Evolutionary conservation across 1,139 yeast genomes (phyloP).

Genomic region (Blastobotrys elegans): DNA sequence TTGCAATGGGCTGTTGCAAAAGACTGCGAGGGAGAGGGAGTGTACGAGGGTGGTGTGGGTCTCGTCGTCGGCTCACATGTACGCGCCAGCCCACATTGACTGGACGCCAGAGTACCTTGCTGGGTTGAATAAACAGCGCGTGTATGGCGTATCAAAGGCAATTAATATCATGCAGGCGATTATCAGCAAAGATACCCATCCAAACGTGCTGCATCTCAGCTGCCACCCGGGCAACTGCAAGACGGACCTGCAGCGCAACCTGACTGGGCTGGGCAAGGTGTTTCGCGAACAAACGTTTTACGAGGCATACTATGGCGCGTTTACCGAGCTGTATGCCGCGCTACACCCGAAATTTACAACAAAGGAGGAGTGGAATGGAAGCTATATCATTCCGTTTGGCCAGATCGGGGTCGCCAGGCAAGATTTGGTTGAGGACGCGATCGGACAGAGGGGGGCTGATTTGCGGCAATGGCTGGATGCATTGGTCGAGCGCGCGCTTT

Average conservation of each 20-base stretch:
- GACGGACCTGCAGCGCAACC: conserved; percentile 39
- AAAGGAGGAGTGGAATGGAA: conserved; percentile 24
- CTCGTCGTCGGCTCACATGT: conserved; percentile 26
- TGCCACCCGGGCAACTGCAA: conserved; percentile 45
- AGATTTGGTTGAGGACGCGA: conserved; percentile 31
- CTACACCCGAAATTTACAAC: conserved; percentile 38
- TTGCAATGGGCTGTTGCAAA: conserved; percentile 41
- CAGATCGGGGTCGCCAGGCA: conserved; percentile 28
- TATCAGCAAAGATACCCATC: conserved; percentile 27
- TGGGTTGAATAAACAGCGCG: neutral
- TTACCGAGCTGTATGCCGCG: conserved; percentile 42
- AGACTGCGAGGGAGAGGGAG: conserved; percentile 22
- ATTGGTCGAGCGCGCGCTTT: no score
- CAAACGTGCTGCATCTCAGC: conserved; percentile 32
- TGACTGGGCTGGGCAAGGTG: conserved; percentile 1
- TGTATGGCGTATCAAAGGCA: conserved; percentile 47
- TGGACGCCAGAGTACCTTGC: neutral
- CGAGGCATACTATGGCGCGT: conserved; percentile 37
- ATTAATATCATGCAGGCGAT: conserved; percentile 41
- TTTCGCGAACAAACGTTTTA: conserved; percentile 7
- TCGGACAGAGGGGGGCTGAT: conserved; percentile 30
- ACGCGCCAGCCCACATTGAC: conserved; percentile 19
- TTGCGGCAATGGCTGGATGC: conserved; percentile 32
- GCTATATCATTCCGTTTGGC: conserved; percentile 38
- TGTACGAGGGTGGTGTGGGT: conserved; percentile 43